Evolutionary conservation across 1,284 basidiomycete species (phyloP), one percentile per base, ranked within the genome.

Genomic region (Amylostereum areolatum): DNA sequence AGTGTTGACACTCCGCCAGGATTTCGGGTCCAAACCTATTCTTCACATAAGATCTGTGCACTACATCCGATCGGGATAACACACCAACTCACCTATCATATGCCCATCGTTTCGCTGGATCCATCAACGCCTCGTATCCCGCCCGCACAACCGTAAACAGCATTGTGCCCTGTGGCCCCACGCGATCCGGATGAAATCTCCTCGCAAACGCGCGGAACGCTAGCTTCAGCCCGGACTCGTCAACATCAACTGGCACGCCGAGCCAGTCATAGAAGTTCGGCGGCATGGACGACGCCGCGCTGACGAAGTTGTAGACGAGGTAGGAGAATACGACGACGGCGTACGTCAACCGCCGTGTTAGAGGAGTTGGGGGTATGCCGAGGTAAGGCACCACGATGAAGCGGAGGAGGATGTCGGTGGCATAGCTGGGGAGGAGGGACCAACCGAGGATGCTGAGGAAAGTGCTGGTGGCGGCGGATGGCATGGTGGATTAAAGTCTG

Each of bases 201-300:
- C 79, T 79, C 4, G 88, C 91, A 55, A 93, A 85, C 6, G 77
- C 69, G 46, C 89, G 73, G 62, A 91, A 94, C 1, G 85, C 88
- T 5, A 67, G 59, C 66, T 85, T 89, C 47, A 95, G 71, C 6
- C 74, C 76, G 44, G 71, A 71, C 43, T 86, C 83, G 57, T 87
- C 83, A 0, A 83, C 83, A 27, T 69, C 66, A 3, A 80, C 76
- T 3, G 66, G 55, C 0, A 90, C 81, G 2, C 77, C 80, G 9
- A 94, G 78, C 11, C 89, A 70, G 52, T 87, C 73, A 63, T 93
- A 94, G 66, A 84, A 90, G 62, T 88, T 91, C 3, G 74, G 77
- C 7, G 73, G 69, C 57, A 83, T 74, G 2, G 74, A 68, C n/a
- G 66, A 65, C 3, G 79, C 72, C 1, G 78, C 76, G 48, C 80